A percentile compares a stretch with the other conserved stretches of the same genome.
phyloP scores from a whole-genome alignment of 75 land plant species.

The Adiantum capillusveneris region DNA sequence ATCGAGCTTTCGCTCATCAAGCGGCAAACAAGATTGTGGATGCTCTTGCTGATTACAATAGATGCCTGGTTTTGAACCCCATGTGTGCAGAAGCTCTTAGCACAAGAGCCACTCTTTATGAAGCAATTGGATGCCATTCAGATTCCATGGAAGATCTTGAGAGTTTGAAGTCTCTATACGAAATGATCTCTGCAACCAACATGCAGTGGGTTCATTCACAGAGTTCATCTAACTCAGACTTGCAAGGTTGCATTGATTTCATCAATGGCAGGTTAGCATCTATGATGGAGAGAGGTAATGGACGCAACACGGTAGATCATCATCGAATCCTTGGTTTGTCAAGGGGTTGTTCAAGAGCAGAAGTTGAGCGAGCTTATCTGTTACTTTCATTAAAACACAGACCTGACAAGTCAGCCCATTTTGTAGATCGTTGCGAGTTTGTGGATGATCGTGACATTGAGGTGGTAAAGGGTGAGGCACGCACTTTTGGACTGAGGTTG shows the following conservation, averaged over 20 bases:
- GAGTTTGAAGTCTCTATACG: conserved; percentile 53
- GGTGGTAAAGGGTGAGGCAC: conserved; percentile 44
- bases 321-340: conserved; percentile 49
- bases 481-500: conserved; percentile 43
- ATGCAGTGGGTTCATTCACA: conserved; percentile 42
- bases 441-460: conserved; percentile 51
- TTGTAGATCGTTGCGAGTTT: conserved; percentile 62
- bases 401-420: conserved; percentile 54
- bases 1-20: conserved; percentile 45
- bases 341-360: conserved; percentile 53
- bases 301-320: conserved; percentile 40
- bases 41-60: conserved; percentile 65
- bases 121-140: conserved; percentile 41
- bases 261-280: conserved; percentile 32
- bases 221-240: conserved; percentile 31
- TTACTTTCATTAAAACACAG: conserved; percentile 51
- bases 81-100: conserved; percentile 45
- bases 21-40: conserved; percentile 50
- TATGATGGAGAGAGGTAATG: conserved; percentile 30
- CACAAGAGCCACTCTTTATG: conserved; percentile 47
- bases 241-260: conserved; percentile 34
- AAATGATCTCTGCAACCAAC: conserved; percentile 49
- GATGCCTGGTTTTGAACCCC: conserved; percentile 53
- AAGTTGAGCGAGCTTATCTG: conserved; percentile 56
- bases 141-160: conserved; percentile 59